Percentiles rank a stretch among this genome's conserved stretches.
phyloP scores from a whole-genome alignment of 2,329 filamentous ascomycete species.

The Alternaria consortialis region DNA sequence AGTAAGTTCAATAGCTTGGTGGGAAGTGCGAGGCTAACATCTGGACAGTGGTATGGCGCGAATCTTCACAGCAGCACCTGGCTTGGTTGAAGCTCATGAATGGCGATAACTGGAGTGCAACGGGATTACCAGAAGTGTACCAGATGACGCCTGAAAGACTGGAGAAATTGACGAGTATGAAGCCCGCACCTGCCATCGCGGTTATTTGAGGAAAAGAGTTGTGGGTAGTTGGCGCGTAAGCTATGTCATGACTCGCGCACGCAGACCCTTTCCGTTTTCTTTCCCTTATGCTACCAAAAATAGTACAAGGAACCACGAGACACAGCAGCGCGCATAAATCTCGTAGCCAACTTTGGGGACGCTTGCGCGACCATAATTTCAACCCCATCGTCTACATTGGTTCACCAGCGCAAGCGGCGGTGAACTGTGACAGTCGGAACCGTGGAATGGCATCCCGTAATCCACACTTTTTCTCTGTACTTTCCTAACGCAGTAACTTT shows the following conservation, averaged over 20 bases:
- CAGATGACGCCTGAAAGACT: slow-evolving; percentile 31
- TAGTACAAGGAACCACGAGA: slow-evolving; percentile 6
- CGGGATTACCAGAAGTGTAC: slow-evolving; percentile 35
- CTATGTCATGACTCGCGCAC: slow-evolving; percentile 5
- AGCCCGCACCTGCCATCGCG: slow-evolving; percentile 9
- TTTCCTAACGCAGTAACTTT: slow-evolving; percentile 13
- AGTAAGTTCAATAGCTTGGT: slow-evolving; percentile 25
- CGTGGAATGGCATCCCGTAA: slow-evolving; percentile 11
- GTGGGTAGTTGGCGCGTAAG: not conserved
- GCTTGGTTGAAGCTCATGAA: slow-evolving; percentile 38
- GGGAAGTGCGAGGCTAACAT: slow-evolving; percentile 1
- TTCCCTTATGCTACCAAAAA: slow-evolving; percentile 3
- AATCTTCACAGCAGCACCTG: slow-evolving; percentile 41
- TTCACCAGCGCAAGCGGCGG: slow-evolving; percentile 10
- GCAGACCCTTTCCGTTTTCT: not conserved
- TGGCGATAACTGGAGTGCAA: slow-evolving; percentile 27
- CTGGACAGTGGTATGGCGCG: slow-evolving; percentile 36
- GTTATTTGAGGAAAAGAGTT: slow-evolving; percentile 18
- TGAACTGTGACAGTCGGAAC: slow-evolving; percentile 8
- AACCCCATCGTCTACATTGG: not conserved
- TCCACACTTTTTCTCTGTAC: slow-evolving; percentile 14
- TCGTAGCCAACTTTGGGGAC: slow-evolving; percentile 3
- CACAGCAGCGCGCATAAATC: not conserved
- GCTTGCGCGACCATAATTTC: slow-evolving; percentile 13
- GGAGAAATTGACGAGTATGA: slow-evolving; percentile 11